Base-by-base conservation (phyloP, 2,329 filamentous ascomycete species). In the Xylaria multiplex region DNA sequence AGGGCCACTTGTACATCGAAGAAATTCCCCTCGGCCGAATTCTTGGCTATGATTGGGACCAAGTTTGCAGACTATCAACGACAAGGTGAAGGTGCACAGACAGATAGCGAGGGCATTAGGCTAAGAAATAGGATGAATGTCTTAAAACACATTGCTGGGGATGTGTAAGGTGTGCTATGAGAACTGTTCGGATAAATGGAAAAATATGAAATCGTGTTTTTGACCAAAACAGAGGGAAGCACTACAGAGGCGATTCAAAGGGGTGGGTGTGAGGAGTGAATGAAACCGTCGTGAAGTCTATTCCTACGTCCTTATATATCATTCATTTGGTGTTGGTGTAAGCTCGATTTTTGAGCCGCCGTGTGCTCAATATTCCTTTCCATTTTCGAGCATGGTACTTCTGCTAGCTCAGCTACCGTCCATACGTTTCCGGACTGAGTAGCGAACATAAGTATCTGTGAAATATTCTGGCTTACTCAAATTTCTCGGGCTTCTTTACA, bases 401-500 rank as follows among this genome's bases (percentile, higher is more conserved):
- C n/a, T 5, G 48, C 27, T 52, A 14, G 37, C 37, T 40, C 37
- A 40, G 37, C 37, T 13, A 40, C 37, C 13, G 11, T 14, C 37
- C 37, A 40, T 5, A 40, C 13, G 9, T 14, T 14, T 5, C 13
- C 32, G 32, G 32, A 2, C 9, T 35, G 32, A 35, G 32, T 3
- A 35, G 6, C 6, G 32, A 35, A 35, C 32, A 35, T 7, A 24
- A 2, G 8, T 8, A 9, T n/a, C 13, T 24, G 13, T 19, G 24
- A 7, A 24, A 48, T 13, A 48, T 40, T 40, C 9, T 14, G 11
- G 37, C 37, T 40, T 40, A 14, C 13, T 40, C 37, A 14, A 40
- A 14, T 53, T 30, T 60, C 30, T 16, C 24, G 14, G 2, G 14
- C n/a, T 43, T n/a, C 52, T 32, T 49, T 62, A n/a, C 67, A 72